Evolutionary conservation across 352 stramenopile species (phyloP).

Genomic region (Phytophthora pinifolia): DNA sequence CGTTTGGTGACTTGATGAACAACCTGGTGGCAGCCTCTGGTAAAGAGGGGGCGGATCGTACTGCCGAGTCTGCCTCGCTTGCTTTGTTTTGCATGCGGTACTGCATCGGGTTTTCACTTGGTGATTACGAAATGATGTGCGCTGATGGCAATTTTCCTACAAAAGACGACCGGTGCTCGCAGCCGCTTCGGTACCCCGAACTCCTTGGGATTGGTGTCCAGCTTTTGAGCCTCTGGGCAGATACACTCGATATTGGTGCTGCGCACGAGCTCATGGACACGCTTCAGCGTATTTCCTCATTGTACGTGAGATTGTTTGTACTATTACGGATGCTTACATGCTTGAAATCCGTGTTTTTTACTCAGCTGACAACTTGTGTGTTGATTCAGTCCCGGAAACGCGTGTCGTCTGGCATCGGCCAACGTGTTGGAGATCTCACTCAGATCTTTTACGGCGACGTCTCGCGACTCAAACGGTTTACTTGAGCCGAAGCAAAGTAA

Average conservation of each 20-base stretch:
- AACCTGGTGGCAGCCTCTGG: slow-evolving; percentile 8
- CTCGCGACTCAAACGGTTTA: neutral
- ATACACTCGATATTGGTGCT: slow-evolving; percentile 8
- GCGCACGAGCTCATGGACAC: slow-evolving; percentile 15
- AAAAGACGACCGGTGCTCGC: neutral
- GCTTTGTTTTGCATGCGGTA: slow-evolving; percentile 23
- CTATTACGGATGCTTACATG: neutral
- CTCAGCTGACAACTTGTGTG: slow-evolving; percentile 10
- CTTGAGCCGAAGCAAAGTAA: neutral
- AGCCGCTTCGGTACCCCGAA: slow-evolving; percentile 19
- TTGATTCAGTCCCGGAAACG: slow-evolving; percentile 28
- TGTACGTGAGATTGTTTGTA: slow-evolving; percentile 22
- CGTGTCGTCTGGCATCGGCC: slow-evolving; percentile 20
- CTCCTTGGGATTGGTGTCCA: slow-evolving; percentile 33
- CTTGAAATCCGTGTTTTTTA: neutral
- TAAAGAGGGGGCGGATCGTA: neutral
- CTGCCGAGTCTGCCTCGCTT: slow-evolving; percentile 6
- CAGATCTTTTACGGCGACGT: slow-evolving; percentile 28
- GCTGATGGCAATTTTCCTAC: neutral
- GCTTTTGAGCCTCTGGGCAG: slow-evolving; percentile 27
- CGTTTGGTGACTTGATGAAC: slow-evolving; percentile 21
- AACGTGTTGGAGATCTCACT: slow-evolving; percentile 28
- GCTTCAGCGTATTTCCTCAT: slow-evolving; percentile 17
- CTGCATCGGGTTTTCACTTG: slow-evolving; percentile 29
- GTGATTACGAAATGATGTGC: slow-evolving; percentile 13